Conservation (phyloP, 1,284 basidiomycete genomes). For the Paramarasmius palmivorus region DNA sequence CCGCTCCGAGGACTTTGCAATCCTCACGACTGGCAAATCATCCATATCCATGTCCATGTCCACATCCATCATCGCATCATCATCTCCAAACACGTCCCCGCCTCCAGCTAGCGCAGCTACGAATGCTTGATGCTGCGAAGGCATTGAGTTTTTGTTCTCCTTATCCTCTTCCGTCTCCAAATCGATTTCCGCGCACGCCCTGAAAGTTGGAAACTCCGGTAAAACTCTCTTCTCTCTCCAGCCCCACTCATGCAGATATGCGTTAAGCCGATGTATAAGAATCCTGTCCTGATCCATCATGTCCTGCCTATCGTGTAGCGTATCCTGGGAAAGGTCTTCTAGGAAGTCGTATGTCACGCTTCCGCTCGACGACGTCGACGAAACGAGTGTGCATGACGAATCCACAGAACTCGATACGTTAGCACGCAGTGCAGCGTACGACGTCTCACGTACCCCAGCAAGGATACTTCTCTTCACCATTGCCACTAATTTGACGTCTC, state of each 20-base stretch:
- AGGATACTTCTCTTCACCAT: conserved; percentile 1
- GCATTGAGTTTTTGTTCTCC: not conserved
- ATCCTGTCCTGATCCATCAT: conserved; percentile 4
- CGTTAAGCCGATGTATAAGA: not conserved
- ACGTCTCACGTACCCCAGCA: not conserved
- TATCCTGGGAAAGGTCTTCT: not conserved
- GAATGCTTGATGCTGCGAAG: not conserved
- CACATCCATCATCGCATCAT: not conserved
- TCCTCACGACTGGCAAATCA: not conserved
- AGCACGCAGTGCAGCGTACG: not conserved
- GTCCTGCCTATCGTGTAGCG: not conserved
- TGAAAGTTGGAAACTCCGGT: not conserved
- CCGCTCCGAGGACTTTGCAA: not conserved
- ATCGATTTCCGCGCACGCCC: not conserved
- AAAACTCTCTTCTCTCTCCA: not conserved
- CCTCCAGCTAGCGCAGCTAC: not conserved
- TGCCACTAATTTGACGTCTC: not conserved
- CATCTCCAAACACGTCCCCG: not conserved
- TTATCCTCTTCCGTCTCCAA: not conserved
- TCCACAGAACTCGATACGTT: not conserved
- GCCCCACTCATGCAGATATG: conserved; percentile 2
- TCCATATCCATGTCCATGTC: not conserved
- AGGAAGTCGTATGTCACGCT: conserved; percentile 5
- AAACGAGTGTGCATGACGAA: not conserved
- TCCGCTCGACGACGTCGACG: not conserved